Base-by-base conservation (phyloP, 768 basidiomycete genomes). In the Lactarius deliciosus region DNA sequence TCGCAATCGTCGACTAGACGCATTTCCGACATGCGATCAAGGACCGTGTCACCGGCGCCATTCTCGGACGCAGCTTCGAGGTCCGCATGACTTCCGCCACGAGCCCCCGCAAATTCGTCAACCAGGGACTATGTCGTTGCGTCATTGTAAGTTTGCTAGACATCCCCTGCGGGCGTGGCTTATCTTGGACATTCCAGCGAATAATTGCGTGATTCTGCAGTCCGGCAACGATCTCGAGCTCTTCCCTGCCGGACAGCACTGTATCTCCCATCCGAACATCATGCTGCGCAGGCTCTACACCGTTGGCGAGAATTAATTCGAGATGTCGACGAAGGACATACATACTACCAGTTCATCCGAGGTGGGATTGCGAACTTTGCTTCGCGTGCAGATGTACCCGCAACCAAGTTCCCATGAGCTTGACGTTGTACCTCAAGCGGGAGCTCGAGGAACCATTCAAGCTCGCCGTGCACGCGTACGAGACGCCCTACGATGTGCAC, bases 251-350 rank as follows among this genome's bases (percentile, higher is more conserved):
- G 92, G 92, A 2, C 92, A 94, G 73, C 90, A 90, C 61, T 91
- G 87, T 68, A 88, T 94, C 73, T 92, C 91, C 13, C 89, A 90
- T 72, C 91, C 92, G 4, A 91, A 87, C 65, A 87, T 93, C 56
- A 92, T 91, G 2, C 77, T 93, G 7, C 88, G 91, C 64, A 90
- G 90, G 3, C 71, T 93, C 22, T 93, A 86, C 75, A 91, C 91
- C 1, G 82, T 90, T 2, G 91, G 91, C 32, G 92, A 93, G 74
- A 91, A 90, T 70, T 91, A 93, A 74, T 75, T 91, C 34, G 91
- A 92, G 74, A 89, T 92, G 88, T 90, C 91, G 4, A 92, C 91
- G 9, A 92, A 92, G 76, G 90, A 92, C 69, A 92, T 92, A 90
- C 71, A 87, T 77, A 15, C 30, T 36, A 6, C 11, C 32, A 2